Conservation (phyloP, 2,329 filamentous ascomycete genomes). For the Pseudogymnoascus sp. region DNA sequence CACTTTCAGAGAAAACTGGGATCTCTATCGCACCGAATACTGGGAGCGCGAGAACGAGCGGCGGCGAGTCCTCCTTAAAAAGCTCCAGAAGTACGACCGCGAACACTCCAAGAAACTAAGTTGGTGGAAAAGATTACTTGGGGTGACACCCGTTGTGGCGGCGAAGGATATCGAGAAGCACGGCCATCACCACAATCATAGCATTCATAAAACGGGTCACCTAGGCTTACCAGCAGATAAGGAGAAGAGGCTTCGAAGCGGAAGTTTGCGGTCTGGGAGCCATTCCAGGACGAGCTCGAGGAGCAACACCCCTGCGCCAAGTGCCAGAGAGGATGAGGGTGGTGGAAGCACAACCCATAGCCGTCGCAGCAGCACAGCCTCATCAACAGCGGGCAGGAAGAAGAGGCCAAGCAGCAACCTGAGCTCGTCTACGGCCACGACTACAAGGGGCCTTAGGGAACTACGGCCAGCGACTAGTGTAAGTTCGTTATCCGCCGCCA, state of each 20-base stretch:
- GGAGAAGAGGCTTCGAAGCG: slow-evolving; percentile 24
- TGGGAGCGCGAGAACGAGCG: slow-evolving; percentile 97
- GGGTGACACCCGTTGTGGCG: slow-evolving; percentile 34
- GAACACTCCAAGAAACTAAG: slow-evolving; percentile 60
- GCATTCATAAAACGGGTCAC: background rate
- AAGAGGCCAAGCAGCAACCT: slow-evolving; percentile 4
- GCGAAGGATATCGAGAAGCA: slow-evolving; percentile 25
- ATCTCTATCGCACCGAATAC: slow-evolving; percentile 86
- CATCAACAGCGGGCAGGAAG: background rate
- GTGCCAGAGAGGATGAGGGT: slow-evolving; percentile 19
- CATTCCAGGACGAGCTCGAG: slow-evolving; percentile 27
- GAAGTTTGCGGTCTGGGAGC: slow-evolving; percentile 24
- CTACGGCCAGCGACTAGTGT: background rate
- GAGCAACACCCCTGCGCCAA: slow-evolving; percentile 16
- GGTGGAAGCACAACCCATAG: background rate
- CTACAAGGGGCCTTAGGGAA: background rate
- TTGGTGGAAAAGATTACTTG: slow-evolving; percentile 65
- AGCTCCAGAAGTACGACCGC: slow-evolving; percentile 60
- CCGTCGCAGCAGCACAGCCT: background rate
- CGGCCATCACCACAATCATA: slow-evolving; percentile 19
- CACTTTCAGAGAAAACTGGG: slow-evolving; percentile 94
- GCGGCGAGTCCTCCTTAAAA: slow-evolving; percentile 61
- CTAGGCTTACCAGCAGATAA: slow-evolving; percentile 17
- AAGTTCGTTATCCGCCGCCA: background rate
- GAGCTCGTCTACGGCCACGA: background rate